Base-by-base conservation (phyloP, 768 basidiomycete species). In the Mycena polygramma region DNA sequence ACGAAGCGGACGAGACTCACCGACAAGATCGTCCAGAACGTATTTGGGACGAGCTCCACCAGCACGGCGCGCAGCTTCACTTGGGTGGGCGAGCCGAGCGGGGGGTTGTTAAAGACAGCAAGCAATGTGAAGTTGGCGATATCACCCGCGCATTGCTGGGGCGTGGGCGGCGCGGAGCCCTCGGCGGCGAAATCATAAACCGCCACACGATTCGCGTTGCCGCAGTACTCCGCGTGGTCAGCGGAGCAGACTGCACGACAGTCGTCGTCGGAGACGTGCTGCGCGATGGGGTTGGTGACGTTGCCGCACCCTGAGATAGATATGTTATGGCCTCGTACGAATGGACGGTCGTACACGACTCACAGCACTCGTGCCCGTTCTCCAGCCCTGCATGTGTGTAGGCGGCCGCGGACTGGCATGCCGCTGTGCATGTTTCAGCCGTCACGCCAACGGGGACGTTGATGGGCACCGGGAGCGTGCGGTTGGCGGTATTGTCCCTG, bases 301-400 rank as follows among this genome's bases (percentile, higher is more conserved):
- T 80, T 82, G 55, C 82, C 83, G 67, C 84, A 84, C 84, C 84
- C 83, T 84, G 53, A 30, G 63, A 68, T n/a, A 20, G 39, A 36
- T 37, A 49, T 39, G 36, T 53, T 55, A 60, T 9, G 39, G 60
- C 52, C 0, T 30, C 58, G 15, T 37, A 26, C n/a, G 24, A 39
- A n/a, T 66, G 57, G 57, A 49, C 19, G 2, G 30, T 20, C 49
- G 51, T 24, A 52, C 45, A 35, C 17, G 4, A 81, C 86, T 52
- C 64, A 88, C 87, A 88, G 74, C 87, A 88, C 74, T 88, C 84
- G 41, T 78, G 79, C 2, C 85, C 79, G 53, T 84, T 82, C 70
- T 89, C 87, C 54, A 86, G 63, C 22, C 88, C 88, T 0, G 87
- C 86, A 45, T 80, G 74, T 7, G 76, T 41, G 74, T 83, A 87